Evolutionary conservation across 1,284 basidiomycete genomes (phyloP).

Genomic region (Sanguinoderma infundibulare): DNA sequence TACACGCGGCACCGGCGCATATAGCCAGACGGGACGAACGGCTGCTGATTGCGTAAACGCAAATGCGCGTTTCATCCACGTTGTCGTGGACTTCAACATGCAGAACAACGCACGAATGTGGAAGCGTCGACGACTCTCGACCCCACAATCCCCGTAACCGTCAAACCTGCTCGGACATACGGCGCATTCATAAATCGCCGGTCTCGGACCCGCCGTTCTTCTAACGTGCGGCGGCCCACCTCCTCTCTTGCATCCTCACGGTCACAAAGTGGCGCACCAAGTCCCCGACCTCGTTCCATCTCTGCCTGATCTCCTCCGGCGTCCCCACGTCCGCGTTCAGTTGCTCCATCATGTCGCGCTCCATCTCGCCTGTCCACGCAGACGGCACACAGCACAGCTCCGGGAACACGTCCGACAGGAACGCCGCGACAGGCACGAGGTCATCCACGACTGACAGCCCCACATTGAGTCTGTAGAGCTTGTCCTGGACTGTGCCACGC

Average conservation of each 20-base stretch:
- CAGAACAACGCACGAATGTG: too few relatives aligned
- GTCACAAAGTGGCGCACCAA: background rate
- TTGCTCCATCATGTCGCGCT: background rate
- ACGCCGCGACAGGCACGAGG: background rate
- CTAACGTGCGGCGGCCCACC: background rate
- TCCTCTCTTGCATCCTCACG: background rate
- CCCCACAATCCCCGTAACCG: too few relatives aligned
- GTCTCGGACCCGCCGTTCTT: too few relatives aligned
- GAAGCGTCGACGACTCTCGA: too few relatives aligned
- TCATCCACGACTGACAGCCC: background rate
- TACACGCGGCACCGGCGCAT: too few relatives aligned
- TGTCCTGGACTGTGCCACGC: background rate
- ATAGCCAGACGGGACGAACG: too few relatives aligned
- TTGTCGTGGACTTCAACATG: too few relatives aligned
- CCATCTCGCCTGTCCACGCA: background rate
- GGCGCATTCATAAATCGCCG: too few relatives aligned
- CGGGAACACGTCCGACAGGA: background rate
- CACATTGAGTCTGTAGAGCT: background rate
- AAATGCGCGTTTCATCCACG: too few relatives aligned
- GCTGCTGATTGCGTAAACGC: too few relatives aligned
- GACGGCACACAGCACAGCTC: background rate
- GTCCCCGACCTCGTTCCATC: background rate
- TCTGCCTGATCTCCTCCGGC: background rate
- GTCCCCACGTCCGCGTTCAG: background rate
- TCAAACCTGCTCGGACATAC: too few relatives aligned